A percentile compares a stretch with the other conserved stretches of the same genome.
These are phyloP conservation scores for Trichoderma sp. DNA, from an alignment of 2,329 filamentous ascomycete species.

Conservation along the genomic window DNA sequence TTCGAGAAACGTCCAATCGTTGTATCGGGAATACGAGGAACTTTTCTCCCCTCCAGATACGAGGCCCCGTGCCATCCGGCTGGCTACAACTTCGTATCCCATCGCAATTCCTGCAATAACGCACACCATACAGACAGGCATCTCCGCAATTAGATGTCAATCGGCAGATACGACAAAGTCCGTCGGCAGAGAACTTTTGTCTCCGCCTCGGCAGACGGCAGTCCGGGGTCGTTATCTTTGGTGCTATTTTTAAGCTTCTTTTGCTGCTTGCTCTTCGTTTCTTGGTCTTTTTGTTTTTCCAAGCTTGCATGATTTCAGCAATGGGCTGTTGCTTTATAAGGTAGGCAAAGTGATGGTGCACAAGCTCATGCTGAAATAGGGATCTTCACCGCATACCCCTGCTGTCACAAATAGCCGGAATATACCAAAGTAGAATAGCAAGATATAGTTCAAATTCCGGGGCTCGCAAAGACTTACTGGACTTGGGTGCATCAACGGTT, in stretches of 20 bases:
- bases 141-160: neutral
- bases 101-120: neutral
- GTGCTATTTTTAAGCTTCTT: neutral
- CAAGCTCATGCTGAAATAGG: neutral
- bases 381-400: neutral
- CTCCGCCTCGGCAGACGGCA: neutral
- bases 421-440: neutral
- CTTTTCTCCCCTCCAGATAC: neutral
- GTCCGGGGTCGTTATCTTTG: neutral
- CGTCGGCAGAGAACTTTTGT: neutral
- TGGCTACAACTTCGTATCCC: neutral
- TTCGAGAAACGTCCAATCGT: neutral
- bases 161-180: neutral
- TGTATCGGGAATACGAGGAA: neutral
- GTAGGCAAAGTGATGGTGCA: neutral
- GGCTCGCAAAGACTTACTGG: neutral
- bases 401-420: neutral
- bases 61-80: neutral
- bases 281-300: neutral
- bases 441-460: neutral
- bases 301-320: neutral
- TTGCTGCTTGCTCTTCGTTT: neutral
- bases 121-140: neutral
- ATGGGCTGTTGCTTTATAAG: neutral
- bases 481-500: neutral